Evolutionary conservation across 1,284 basidiomycete genomes (phyloP), one percentile per base, ranked within the genome.

Genomic region (Puccinia brachypodii): DNA sequence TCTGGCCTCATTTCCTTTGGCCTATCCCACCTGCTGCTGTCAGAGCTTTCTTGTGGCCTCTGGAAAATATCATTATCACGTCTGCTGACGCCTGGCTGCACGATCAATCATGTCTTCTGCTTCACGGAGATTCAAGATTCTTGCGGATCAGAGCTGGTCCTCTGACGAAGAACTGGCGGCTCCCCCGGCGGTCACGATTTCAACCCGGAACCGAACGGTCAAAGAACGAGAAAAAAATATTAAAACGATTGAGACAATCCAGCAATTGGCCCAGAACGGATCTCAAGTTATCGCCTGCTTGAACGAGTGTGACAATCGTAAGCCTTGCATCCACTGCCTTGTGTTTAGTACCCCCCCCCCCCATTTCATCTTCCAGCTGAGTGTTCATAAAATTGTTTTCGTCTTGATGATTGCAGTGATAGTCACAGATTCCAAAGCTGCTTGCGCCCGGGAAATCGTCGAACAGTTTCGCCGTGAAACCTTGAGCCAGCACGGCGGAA

Each of bases 381-480:
- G 28, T 31, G 19, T n/a, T 19, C 31, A 33, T 66, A 13, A 38
- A 40, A n/a, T 4, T 40, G 9, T 68, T 42, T n/a, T 25, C 44
- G 9, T 72, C 25, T 53, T 50, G 14, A 13, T 50, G 14, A 13
- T 25, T 47, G 25, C 69, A 72, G 72, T 74, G 36, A 42, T 74
- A n/a, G 53, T 42, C 31, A 74, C 72, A 28, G 72, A 74, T 28
- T 38, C 53, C 7, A 56, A 74, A 42, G 72, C 72, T 42, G 38
- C 53, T 19, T 14, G 53, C 22, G 72, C 72, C 36, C 72, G 72
- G 14, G 72, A 74, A 60, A 60, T 60, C 42, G 53, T 74, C 14
- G 53, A 74, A 42, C 47, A 74, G 53, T 74, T 74, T 42, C 72
- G 72, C n/a, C 72, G 53, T 4, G 72, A 74, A 40, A 60, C 53